Evolutionary conservation across 1,284 basidiomycete genomes (phyloP), one percentile per base, ranked within the genome.

Genomic region (Mycena citricolor): DNA sequence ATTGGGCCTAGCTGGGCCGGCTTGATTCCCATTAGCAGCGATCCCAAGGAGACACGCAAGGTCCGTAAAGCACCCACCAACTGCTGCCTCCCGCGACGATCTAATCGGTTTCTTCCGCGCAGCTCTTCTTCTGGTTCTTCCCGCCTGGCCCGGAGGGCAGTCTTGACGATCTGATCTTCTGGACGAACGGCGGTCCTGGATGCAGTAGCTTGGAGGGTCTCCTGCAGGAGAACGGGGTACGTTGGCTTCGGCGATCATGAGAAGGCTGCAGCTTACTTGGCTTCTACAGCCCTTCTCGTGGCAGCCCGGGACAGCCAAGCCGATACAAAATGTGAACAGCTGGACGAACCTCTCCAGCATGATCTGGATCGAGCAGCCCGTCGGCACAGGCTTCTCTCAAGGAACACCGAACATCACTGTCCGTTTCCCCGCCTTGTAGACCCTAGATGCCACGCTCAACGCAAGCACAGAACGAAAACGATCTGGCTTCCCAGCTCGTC

Each of bases 101-200:
- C 28, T n/a, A n/a, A n/a, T n/a, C n/a, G n/a, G n/a, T 6, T 25
- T 42, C 16, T 30, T 32, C 22, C 17, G 40, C 39, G 24, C 16
- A 90, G 81, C 70, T 90, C 8, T 91, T 86, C 71, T 91, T 92
- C 66, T 91, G 88, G 90, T 85, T 89, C 65, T 90, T 89, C 67
- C 88, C 88, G 31, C 81, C 86, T 1, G 83, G 83, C 5, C 82
- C 82, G 8, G 66, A 80, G 56, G 83, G 81, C 10, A 85, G 79
- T 44, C 57, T 76, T 11, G 81, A 90, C 54, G 84, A 90, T 56
- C 59, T 90, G 38, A 78, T 86, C 43, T 81, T 86, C 66, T 86
- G 88, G 69, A 75, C 72, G 8, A 75, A 76, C 44, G 74, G 73
- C 30, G 70, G 73, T 7, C 76, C 76, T 1, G 74, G 74, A 13